phyloP scores from a whole-genome alignment of 345 rosid genomes.

The Microcos paniculata region DNA sequence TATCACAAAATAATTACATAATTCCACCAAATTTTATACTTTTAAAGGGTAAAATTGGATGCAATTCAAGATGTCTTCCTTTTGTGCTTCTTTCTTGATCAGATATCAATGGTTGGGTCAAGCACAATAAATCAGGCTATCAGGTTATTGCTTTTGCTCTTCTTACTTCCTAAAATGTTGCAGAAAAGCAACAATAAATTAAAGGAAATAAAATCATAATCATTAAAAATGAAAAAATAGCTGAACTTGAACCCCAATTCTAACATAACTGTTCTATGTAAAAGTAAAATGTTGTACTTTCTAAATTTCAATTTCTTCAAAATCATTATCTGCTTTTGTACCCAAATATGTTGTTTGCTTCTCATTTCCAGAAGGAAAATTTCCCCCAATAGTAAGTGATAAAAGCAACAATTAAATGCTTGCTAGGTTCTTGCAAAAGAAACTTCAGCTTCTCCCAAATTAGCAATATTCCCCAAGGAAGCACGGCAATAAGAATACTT shows the following conservation, averaged over 20 bases:
- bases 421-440: background rate
- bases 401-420: background rate
- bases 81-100: background rate
- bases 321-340: background rate
- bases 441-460: background rate
- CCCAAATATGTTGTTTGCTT: background rate
- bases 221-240: background rate
- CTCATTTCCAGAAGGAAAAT: background rate
- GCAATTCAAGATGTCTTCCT: background rate
- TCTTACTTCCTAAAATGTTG: background rate
- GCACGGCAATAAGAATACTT: constrained; percentile 7
- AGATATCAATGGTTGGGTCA: background rate
- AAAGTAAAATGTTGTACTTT: background rate
- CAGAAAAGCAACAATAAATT: background rate
- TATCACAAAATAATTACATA: background rate
- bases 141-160: background rate
- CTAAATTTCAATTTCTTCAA: background rate
- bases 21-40: background rate
- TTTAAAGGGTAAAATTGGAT: background rate
- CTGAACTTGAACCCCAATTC: background rate
- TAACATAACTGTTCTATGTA: background rate
- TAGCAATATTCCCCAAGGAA: background rate
- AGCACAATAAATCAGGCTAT: background rate
- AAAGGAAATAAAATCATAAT: background rate
- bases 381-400: background rate